Percentiles rank a stretch among this genome's conserved stretches.
Evolutionary conservation across 495 filamentous ascomycete species (phyloP).

Genomic region (Talaromyces adpressus): DNA sequence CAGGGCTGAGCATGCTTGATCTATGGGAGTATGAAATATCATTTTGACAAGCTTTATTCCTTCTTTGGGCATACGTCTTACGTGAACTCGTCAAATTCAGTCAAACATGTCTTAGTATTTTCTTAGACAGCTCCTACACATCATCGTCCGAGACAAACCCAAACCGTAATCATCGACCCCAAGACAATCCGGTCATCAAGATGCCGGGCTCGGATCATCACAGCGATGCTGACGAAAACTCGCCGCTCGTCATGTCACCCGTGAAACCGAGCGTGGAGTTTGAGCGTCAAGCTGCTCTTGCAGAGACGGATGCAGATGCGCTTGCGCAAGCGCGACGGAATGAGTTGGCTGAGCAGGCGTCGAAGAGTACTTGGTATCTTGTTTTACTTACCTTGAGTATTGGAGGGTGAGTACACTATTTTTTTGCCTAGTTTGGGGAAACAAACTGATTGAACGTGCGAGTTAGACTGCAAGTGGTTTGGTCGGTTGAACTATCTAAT

Average conservation of each 20-base stretch:
- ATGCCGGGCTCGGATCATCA: slow-evolving; percentile 8
- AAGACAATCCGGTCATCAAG: background rate
- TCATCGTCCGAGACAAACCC: background rate
- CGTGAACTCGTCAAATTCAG: background rate
- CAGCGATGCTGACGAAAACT: slow-evolving; percentile 24
- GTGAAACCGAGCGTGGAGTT: slow-evolving; percentile 11
- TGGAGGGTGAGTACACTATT: slow-evolving; percentile 50
- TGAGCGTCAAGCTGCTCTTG: slow-evolving; percentile 13
- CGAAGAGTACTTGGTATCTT: slow-evolving; percentile 77
- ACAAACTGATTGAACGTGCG: background rate
- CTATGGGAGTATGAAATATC: background rate
- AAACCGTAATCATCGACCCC: background rate
- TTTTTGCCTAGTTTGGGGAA: background rate
- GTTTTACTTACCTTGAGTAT: slow-evolving; percentile 77
- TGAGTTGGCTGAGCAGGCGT: slow-evolving; percentile 25
- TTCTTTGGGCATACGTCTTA: background rate
- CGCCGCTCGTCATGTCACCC: slow-evolving; percentile 27
- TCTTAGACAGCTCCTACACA: background rate
- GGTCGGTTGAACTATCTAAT: slow-evolving; percentile 85
- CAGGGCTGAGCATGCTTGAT: background rate
- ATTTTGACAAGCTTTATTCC: background rate
- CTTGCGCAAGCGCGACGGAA: background rate
- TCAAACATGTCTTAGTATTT: background rate
- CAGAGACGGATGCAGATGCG: slow-evolving; percentile 8
- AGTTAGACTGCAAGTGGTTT: slow-evolving; percentile 73